These are phyloP conservation scores for Fusarium miscanthi DNA, from an alignment of 2,329 filamentous ascomycete genomes.

Conservation along the genomic window DNA sequence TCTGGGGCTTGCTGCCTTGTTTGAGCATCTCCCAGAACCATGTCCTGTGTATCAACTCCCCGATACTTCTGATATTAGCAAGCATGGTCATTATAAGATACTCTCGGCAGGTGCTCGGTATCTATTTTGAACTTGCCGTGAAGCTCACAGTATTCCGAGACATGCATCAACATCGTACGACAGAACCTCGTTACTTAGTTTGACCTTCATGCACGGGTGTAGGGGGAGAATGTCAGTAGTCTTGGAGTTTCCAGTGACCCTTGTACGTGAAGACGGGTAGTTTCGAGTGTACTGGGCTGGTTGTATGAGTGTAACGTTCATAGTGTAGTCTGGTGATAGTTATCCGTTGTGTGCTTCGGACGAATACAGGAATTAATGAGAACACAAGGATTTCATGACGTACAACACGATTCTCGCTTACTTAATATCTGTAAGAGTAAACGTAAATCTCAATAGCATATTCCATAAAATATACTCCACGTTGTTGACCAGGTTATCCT, in stretches of 20 bases:
- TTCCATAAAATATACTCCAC: not conserved
- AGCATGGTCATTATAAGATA: not conserved
- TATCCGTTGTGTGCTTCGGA: not conserved
- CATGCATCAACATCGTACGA: not conserved
- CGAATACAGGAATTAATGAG: not conserved
- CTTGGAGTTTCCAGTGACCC: not conserved
- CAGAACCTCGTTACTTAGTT: not conserved
- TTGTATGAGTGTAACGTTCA: no score
- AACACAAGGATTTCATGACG: not conserved
- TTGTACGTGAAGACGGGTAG: not conserved
- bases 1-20: not conserved
- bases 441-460: not conserved
- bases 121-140: not conserved
- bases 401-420: not conserved
- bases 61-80: not conserved
- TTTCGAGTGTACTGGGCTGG: not conserved
- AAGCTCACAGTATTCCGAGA: not conserved
- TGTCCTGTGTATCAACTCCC: not conserved
- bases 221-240: not conserved
- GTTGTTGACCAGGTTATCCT: not conserved
- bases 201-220: not conserved
- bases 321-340: not conserved
- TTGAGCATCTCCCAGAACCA: not conserved
- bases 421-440: not conserved
- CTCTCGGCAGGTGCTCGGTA: not conserved